A percentile compares a stretch with the other conserved stretches of the same genome.
Evolutionary conservation across 2,329 filamentous ascomycete species (phyloP).

Genomic region (Cladophialophora yegresii): DNA sequence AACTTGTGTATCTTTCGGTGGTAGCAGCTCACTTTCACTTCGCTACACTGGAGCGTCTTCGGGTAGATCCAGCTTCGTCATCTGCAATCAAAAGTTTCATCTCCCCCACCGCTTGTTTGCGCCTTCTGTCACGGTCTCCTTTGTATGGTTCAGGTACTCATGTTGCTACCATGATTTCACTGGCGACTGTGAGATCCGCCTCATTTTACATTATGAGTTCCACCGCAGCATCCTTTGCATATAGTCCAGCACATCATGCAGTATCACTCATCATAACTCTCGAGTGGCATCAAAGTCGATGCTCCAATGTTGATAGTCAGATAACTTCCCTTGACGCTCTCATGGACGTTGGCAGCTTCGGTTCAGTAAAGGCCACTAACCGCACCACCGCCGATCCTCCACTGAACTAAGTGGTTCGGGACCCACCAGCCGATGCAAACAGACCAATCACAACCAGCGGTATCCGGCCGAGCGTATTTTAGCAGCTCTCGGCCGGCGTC

Average conservation of each 20-base stretch:
- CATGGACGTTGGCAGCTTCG: not conserved
- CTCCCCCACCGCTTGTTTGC: not conserved
- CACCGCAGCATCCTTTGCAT: not conserved
- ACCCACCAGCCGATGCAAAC: not conserved
- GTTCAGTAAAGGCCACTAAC: not conserved
- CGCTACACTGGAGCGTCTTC: not conserved
- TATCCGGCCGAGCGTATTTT: not conserved
- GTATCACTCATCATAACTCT: not conserved
- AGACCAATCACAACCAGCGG: not conserved
- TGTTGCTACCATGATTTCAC: not conserved
- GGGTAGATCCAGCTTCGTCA: not conserved
- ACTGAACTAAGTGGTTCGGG: conserved; percentile 3
- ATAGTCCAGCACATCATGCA: not conserved
- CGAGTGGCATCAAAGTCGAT: not conserved
- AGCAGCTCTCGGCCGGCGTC: conserved; percentile 4
- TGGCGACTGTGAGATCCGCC: not conserved
- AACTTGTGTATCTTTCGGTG: not conserved
- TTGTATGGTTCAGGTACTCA: not conserved
- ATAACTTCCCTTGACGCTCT: not conserved
- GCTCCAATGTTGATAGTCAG: not conserved
- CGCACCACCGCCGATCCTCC: conserved; percentile 1
- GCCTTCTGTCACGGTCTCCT: not conserved
- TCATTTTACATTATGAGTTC: not conserved
- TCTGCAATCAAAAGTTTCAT: not conserved
- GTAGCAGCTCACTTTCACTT: not conserved